These are phyloP conservation scores for Alectoria sarmentosa DNA, from an alignment of 495 filamentous ascomycete genomes.

Conservation along the genomic window DNA sequence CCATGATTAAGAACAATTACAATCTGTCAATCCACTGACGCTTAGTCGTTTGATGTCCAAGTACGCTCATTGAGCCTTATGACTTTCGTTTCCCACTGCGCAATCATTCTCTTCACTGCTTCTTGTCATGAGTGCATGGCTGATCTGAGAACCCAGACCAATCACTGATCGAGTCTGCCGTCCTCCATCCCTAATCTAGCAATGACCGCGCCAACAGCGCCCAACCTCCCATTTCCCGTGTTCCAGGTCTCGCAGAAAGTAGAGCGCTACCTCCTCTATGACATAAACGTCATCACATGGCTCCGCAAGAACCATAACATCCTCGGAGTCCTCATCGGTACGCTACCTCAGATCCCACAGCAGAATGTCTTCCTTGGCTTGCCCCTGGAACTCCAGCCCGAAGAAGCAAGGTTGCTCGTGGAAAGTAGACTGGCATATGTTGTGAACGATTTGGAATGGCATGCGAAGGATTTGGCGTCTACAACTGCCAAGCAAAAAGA, in stretches of 20 bases:
- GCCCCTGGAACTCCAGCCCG: slow-evolving; percentile 81
- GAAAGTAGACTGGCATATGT: slow-evolving; percentile 73
- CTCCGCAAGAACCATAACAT: slow-evolving; percentile 77
- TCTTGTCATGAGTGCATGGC: background rate
- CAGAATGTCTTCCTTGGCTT: slow-evolving; percentile 92
- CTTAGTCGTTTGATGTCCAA: slow-evolving; percentile 30
- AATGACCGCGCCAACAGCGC: slow-evolving; percentile 26
- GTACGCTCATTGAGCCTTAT: slow-evolving; percentile 19
- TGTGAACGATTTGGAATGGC: slow-evolving; percentile 64
- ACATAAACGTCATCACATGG: slow-evolving; percentile 72
- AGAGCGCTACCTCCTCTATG: slow-evolving; percentile 82
- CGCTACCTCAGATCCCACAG: slow-evolving; percentile 81
- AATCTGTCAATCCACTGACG: slow-evolving; percentile 93
- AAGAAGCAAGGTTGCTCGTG: slow-evolving; percentile 79
- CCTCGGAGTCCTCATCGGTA: slow-evolving; percentile 79
- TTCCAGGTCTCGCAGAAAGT: slow-evolving; percentile 53
- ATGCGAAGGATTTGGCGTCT: slow-evolving; percentile 44
- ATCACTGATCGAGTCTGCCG: background rate
- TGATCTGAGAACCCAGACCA: background rate
- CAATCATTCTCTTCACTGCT: background rate
- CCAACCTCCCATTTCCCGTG: slow-evolving; percentile 64
- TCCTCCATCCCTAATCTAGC: background rate
- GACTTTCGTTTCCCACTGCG: slow-evolving; percentile 3
- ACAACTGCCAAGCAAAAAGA: slow-evolving; percentile 17
- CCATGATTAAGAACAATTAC: slow-evolving; percentile 39